Base-by-base conservation (phyloP, 768 basidiomycete genomes). In the Royoungia palumana region DNA sequence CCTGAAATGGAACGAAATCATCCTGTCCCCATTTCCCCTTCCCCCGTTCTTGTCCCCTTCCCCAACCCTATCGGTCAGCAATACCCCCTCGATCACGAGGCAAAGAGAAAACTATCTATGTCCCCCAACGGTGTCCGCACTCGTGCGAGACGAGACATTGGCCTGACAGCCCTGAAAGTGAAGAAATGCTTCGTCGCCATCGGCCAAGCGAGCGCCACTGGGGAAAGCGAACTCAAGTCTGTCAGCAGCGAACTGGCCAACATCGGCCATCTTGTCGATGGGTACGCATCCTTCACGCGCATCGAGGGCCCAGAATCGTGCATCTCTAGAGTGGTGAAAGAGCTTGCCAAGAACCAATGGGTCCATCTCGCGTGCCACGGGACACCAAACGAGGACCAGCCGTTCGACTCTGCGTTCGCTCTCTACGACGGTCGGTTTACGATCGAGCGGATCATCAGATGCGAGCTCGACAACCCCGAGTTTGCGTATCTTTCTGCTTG, bases 281-380 rank as follows among this genome's bases (percentile, higher is more conserved):
- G 8, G 5, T 28, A 9, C 5, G 9, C 27, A 5, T 9, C 27
- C 27, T 28, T 28, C 8, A 28, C 27, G 27, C 27, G 27, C 27
- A 25, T 25, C 24, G 17, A 62, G 56, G 35, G 51, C 44, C 22
- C 62, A 53, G 62, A 62, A 25, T 25, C 27, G 2, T 28, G 6
- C 6, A 28, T 28, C 27, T 28, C 27, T 28, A 28, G 27, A 10
- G 27, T 28, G 27, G 27, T 28, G 8, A 10, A 28, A 28, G 27
- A 28, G 11, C 27, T 28, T 10, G 27, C 8, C 27, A 6, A 10
- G 5, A 28, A 28, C 11, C 6, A 28, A 28, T 28, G 27, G 27
- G 27, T 28, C 5, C 36, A 20, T 6, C 16, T 27, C 20, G 25
- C 27, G 4, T 41, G n/a, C 25, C 16, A 28, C 27, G n/a, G 25